Conservation (phyloP, 2,329 filamentous ascomycete genomes). For the Fusarium sp. region DNA sequence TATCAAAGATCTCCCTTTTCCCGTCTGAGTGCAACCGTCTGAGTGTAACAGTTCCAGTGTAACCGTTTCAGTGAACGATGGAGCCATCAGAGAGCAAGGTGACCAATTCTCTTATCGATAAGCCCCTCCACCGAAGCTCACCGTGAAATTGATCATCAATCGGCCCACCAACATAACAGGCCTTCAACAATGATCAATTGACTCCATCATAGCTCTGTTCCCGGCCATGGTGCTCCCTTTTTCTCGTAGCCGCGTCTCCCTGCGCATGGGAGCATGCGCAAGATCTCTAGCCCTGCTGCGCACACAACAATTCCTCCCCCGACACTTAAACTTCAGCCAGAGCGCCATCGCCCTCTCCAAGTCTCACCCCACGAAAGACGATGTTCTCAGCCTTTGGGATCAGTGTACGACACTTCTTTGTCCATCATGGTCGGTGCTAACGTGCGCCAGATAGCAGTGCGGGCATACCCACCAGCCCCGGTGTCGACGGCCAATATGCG, state of each 20-base stretch:
- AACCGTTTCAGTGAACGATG: not conserved
- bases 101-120: slow-evolving; percentile 21
- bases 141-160: slow-evolving; percentile 32
- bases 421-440: not conserved
- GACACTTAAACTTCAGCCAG: slow-evolving; percentile 34
- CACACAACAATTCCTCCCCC: slow-evolving; percentile 35
- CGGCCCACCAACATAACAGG: slow-evolving; percentile 36
- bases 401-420: slow-evolving; percentile 46
- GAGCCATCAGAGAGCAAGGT: too few species aligned
- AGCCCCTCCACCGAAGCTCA: slow-evolving; percentile 27
- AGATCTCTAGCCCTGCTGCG: slow-evolving; percentile 19
- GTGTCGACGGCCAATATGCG: slow-evolving; percentile 39
- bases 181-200: slow-evolving; percentile 42
- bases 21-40: not conserved
- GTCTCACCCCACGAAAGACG: slow-evolving; percentile 29
- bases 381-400: slow-evolving; percentile 50
- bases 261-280: slow-evolving; percentile 33
- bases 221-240: slow-evolving; percentile 46
- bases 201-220: slow-evolving; percentile 8
- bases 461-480: slow-evolving; percentile 38
- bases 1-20: not conserved
- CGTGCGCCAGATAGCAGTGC: slow-evolving; percentile 47
- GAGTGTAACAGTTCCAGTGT: not conserved
- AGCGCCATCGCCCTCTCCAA: slow-evolving; percentile 35
- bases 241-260: slow-evolving; percentile 40